Conservation (phyloP, 805 yeast genomes). For the Nakazawaea ambrosiae region DNA sequence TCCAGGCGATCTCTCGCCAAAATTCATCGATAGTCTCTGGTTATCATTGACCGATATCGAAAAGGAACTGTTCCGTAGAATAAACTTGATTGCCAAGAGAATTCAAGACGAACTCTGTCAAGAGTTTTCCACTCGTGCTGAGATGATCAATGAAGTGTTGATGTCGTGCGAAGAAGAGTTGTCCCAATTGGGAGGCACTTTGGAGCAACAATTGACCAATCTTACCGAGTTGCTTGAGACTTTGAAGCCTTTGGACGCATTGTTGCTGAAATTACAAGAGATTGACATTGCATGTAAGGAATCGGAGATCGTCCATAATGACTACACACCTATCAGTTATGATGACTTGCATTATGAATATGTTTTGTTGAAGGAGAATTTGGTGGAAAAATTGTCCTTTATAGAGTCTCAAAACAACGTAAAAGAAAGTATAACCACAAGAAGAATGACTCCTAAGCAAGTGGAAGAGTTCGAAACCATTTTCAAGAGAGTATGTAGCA, state of each 20-base stretch:
- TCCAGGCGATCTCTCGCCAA: conserved; percentile 21
- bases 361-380: conserved; percentile 26
- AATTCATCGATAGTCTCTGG: conserved; percentile 26
- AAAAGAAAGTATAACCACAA: conserved; percentile 22
- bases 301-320: conserved; percentile 23
- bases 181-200: conserved; percentile 24
- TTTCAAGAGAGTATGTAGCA: conserved; percentile 32
- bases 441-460: conserved; percentile 27
- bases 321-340: conserved; percentile 19
- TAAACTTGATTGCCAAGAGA: conserved; percentile 24
- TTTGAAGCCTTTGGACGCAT: conserved; percentile 25
- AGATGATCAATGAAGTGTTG: conserved; percentile 20
- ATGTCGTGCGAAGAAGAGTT: conserved; percentile 19
- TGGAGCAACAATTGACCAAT: conserved; percentile 29
- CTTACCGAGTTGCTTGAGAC: conserved; percentile 27
- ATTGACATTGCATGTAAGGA: conserved; percentile 20
- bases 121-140: conserved; percentile 26
- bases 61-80: conserved; percentile 20
- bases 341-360: conserved; percentile 32
- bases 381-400: conserved; percentile 32
- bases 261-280: conserved; percentile 20
- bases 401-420: conserved; percentile 31
- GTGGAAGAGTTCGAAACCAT: conserved; percentile 36
- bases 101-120: conserved; percentile 25
- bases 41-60: conserved; percentile 22